phyloP scores from a whole-genome alignment of 106 monocot species.

The Amphibolis antarctica region DNA sequence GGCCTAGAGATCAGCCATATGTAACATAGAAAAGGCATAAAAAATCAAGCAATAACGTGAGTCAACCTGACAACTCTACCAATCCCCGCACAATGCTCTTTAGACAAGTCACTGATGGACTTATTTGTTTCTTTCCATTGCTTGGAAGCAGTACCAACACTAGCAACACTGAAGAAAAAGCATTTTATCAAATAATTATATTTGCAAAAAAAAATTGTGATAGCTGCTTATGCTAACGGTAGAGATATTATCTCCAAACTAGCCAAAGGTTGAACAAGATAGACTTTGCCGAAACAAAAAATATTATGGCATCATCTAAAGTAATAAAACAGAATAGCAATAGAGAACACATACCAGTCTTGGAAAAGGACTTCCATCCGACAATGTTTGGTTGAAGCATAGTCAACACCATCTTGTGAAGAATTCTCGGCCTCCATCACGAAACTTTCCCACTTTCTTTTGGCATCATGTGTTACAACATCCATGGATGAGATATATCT shows the following conservation, averaged over 20 bases:
- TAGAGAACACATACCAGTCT: conserved; percentile 32
- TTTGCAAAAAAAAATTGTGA: neutral
- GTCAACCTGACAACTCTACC: conserved; percentile 49
- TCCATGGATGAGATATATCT: conserved; percentile 26
- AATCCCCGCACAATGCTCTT: conserved; percentile 39
- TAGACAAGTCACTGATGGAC: conserved; percentile 33
- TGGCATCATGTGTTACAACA: conserved; percentile 41
- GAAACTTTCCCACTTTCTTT: conserved; percentile 82
- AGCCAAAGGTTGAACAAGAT: no score
- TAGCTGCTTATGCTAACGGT: no score
- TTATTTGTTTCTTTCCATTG: conserved; percentile 54
- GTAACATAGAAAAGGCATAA: neutral
- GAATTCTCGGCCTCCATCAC: conserved; percentile 34
- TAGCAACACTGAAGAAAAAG: conserved; percentile 30
- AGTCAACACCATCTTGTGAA: conserved; percentile 43
- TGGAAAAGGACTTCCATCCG: conserved; percentile 57
- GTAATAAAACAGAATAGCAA: neutral
- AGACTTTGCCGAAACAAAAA: neutral
- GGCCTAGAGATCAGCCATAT: neutral
- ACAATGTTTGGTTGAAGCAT: conserved; percentile 71
- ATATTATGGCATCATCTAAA: neutral
- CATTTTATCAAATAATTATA: neutral
- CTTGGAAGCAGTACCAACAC: conserved; percentile 45
- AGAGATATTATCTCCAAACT: no score
- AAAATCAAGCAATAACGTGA: neutral